Evolutionary conservation across 371 early-diverging fungal species (phyloP).

Genomic region (Entomophthora muscae): DNA sequence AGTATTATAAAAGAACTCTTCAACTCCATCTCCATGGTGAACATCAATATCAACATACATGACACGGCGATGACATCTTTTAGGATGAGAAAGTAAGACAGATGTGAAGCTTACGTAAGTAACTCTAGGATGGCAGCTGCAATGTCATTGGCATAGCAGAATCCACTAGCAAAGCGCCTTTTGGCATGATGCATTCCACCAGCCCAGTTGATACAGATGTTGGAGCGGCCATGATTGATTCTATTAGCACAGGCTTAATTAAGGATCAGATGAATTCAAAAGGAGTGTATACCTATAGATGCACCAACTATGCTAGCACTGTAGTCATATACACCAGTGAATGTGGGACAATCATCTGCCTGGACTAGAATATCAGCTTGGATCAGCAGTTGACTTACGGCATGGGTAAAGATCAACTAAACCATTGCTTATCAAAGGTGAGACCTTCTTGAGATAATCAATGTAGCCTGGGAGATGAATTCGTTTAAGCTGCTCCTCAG

Average conservation of each 20-base stretch:
- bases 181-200: slow-evolving; percentile 96
- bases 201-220: slow-evolving; percentile 89
- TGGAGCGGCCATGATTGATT: slow-evolving; percentile 73
- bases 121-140: slow-evolving; percentile 78
- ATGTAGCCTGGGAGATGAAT: background rate
- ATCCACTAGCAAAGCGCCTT: slow-evolving; percentile 77
- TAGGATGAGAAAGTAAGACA: slow-evolving; percentile 17
- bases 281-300: background rate
- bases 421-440: background rate
- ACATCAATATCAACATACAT: slow-evolving; percentile 91
- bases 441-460: background rate
- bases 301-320: background rate
- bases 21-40: slow-evolving; percentile 95
- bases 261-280: background rate
- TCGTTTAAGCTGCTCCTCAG: background rate
- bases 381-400: background rate
- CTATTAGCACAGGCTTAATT: slow-evolving; percentile 72
- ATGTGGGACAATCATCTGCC: background rate
- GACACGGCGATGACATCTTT: slow-evolving; percentile 47
- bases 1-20: slow-evolving; percentile 79
- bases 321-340: background rate
- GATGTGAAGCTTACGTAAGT: slow-evolving; percentile 18
- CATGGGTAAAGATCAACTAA: background rate
- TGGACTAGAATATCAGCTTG: background rate
- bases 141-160: slow-evolving; percentile 93